Conservation (phyloP, 306 rosid genomes). For the Cicer judaicum region DNA sequence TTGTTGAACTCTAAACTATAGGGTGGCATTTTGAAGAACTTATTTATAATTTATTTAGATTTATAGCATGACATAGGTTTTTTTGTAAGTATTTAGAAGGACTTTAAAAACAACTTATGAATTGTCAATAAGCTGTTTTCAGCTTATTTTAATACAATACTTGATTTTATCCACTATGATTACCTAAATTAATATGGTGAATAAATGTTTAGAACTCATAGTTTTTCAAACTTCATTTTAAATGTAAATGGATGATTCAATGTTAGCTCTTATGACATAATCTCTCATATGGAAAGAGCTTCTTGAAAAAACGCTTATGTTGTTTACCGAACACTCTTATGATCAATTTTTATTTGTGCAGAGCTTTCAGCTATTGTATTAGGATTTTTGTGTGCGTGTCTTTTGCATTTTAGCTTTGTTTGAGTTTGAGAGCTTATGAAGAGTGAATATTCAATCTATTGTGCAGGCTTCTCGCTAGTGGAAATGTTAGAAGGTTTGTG, state of each 20-base stretch:
- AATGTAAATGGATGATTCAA: background rate
- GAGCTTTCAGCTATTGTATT: constrained; percentile 5
- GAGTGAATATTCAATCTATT: constrained; percentile 31
- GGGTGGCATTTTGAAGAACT: background rate
- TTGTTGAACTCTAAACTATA: background rate
- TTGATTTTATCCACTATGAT: background rate
- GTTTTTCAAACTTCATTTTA: background rate
- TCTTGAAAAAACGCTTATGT: background rate
- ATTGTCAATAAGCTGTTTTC: background rate
- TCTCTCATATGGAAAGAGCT: background rate
- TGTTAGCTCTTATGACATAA: background rate
- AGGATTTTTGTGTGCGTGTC: background rate
- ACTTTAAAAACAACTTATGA: background rate
- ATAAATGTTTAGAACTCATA: background rate
- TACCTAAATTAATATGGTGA: background rate
- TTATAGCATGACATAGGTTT: background rate
- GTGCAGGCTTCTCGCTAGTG: constrained; percentile 59
- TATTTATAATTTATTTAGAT: background rate
- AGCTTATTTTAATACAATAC: background rate
- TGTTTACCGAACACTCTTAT: background rate
- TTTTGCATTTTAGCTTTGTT: constrained; percentile 31
- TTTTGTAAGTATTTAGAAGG: background rate
- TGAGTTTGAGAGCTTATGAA: constrained; percentile 31
- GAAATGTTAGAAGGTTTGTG: constrained; percentile 59
- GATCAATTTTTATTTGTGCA: constrained; percentile 14